phyloP scores from a whole-genome alignment of 1,284 basidiomycete species.

The Mrakiaceae sp. region DNA sequence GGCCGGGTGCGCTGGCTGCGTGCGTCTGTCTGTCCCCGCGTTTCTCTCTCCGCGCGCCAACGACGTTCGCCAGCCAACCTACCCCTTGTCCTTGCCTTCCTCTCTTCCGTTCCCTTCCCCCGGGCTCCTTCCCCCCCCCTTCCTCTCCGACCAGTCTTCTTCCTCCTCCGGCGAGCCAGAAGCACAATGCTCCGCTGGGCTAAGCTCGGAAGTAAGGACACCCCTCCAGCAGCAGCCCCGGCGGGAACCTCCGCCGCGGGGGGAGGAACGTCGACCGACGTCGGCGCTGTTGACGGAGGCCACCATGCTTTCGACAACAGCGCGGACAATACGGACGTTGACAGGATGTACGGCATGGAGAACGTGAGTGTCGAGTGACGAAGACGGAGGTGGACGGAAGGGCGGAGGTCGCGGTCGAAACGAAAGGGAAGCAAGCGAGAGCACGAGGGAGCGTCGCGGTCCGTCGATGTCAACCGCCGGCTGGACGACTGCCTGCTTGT shows the following conservation, averaged over 20 bases:
- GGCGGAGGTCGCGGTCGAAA: too few species aligned
- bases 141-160: not conserved
- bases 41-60: too few species aligned
- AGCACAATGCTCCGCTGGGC: conserved; percentile 8
- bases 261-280: not conserved
- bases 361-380: conserved; percentile 51
- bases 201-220: conserved; percentile 1
- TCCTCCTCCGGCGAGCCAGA: too few species aligned
- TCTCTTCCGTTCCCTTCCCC: not conserved
- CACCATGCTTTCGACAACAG: conserved; percentile 4
- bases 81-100: not conserved
- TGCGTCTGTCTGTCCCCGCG: too few species aligned
- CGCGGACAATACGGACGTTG: conserved; percentile 21
- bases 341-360: conserved; percentile 65
- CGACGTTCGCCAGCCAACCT: too few species aligned
- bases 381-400: too few species aligned
- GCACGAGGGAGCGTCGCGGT: too few species aligned
- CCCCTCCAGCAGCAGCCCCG: not conserved
- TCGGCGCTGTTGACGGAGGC: conserved; percentile 1
- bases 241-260: not conserved
- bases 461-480: too few species aligned
- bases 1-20: too few species aligned
- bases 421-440: too few species aligned
- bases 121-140: not conserved
- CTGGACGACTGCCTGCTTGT: too few species aligned